Evolutionary conservation across 345 rosid species (phyloP), one percentile per base, ranked within the genome.

Genomic region (Raphanus raphanistrum): DNA sequence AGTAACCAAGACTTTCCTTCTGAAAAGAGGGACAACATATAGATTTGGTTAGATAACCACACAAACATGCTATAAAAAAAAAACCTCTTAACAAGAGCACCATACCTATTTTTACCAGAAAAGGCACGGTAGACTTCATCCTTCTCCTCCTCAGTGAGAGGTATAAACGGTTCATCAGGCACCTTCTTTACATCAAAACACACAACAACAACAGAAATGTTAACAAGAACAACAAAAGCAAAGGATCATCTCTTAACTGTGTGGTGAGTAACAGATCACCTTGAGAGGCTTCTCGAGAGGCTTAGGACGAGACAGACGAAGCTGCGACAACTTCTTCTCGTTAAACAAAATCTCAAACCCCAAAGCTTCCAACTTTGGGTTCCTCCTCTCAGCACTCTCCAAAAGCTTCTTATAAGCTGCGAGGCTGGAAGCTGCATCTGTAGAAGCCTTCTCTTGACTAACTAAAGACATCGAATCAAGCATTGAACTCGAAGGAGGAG

Each of bases 131-230:
- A 45, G 71, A 96, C 88, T 81, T 81, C 88, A 2, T 81, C 80
- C 76, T 85, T 86, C 71, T 96, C 99, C 64, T 90, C 95, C 38
- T 89, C 74, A 6, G 91, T 84, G 55, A 96, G 90, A 72, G 93
- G 93, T 71, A 82, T 62, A 84, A 93, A 93, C 32, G 86, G 89
- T 58, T 89, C 97, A 2, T 1, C 69, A 66, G 91, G 92, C 78
- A 82, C 80, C 78, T 82, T 82, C 94, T 86, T 81, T 71, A 82
- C 48, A 82, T 45, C 67, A 76, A 81, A 36, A 29, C 63, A 35
- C 76, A 72, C 48, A 77, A 61, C 64, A 77, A 61, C 64, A 79
- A 50, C 63, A 26, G 13, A 65, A 54, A 54, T 52, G 65, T 77
- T 50, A 77, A 8, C 68, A 72, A n/a, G 62, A 45, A 45, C 15